Evolutionary conservation across 2,329 filamentous ascomycete genomes (phyloP).

Genomic region (Clonostachys chloroleuca): DNA sequence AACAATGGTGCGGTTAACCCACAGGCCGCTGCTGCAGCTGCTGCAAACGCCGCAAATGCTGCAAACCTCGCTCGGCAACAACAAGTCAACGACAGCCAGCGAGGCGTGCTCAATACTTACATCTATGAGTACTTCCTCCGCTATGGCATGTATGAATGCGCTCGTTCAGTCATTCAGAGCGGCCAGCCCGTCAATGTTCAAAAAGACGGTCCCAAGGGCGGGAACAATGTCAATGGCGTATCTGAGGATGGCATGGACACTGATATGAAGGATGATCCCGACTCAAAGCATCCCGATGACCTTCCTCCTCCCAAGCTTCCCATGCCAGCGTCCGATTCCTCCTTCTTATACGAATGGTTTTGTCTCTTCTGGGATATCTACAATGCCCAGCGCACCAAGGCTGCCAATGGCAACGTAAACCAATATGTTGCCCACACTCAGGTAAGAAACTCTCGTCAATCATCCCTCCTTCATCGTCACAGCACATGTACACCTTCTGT

Average conservation of each 20-base stretch:
- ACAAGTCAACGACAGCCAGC: constrained; percentile 40
- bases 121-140: constrained; percentile 91
- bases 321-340: constrained; percentile 61
- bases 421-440: constrained; percentile 81
- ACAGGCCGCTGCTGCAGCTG: constrained; percentile 19
- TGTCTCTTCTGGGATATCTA: constrained; percentile 97
- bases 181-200: constrained; percentile 62
- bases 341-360: constrained; percentile 97
- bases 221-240: constrained; percentile 63
- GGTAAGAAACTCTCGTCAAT: constrained; percentile 43
- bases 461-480: constrained; percentile 13
- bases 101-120: constrained; percentile 71
- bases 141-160: constrained; percentile 79
- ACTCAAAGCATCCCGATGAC: constrained; percentile 72
- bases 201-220: constrained; percentile 65
- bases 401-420: constrained; percentile 57
- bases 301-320: constrained; percentile 72
- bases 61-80: constrained; percentile 16
- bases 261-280: constrained; percentile 75
- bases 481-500: not conserved
- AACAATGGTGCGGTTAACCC: constrained; percentile 45
- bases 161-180: constrained; percentile 65
- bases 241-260: constrained; percentile 76
- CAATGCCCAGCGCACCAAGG: constrained; percentile 72
- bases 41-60: constrained; percentile 1